Evolutionary conservation across 1,284 basidiomycete genomes (phyloP).

Genomic region (Melampsora americana): DNA sequence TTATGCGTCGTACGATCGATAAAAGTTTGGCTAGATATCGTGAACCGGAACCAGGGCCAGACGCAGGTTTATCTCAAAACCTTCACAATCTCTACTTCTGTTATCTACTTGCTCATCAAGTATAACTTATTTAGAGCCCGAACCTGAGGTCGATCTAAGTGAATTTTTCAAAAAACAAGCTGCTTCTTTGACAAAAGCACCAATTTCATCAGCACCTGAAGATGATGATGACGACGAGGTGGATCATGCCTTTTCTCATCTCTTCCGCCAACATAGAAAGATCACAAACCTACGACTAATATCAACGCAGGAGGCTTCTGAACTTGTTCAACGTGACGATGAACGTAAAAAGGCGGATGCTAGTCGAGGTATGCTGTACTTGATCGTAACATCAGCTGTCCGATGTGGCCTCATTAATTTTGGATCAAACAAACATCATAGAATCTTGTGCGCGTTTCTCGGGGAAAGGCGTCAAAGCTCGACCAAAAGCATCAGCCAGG

Average conservation of each 20-base stretch:
- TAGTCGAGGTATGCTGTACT: slow-evolving; percentile 18
- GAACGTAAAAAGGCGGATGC: slow-evolving; percentile 41
- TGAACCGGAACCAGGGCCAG: slow-evolving; percentile 39
- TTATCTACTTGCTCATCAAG: background rate
- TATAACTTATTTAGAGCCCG: slow-evolving; percentile 14
- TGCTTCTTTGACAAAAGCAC: background rate
- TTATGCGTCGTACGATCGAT: slow-evolving; percentile 6
- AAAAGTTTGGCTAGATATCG: slow-evolving; percentile 27
- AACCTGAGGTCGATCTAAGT: slow-evolving; percentile 35
- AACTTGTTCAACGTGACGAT: slow-evolving; percentile 24
- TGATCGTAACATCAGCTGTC: background rate
- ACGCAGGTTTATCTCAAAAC: slow-evolving; percentile 22
- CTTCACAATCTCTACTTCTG: background rate
- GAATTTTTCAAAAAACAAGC: slow-evolving; percentile 36
- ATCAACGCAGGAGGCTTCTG: background rate
- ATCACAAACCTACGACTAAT: slow-evolving; percentile 14
- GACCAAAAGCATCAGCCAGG: background rate
- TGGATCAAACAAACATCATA: background rate
- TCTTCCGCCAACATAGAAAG: slow-evolving; percentile 15
- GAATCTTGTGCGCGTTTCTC: background rate
- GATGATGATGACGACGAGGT: slow-evolving; percentile 28
- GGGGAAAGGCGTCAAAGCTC: slow-evolving; percentile 1
- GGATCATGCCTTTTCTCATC: slow-evolving; percentile 27
- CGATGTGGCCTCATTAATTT: background rate
- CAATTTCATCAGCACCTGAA: background rate